A percentile compares a stretch with the other conserved stretches of the same genome.
phyloP scores from a whole-genome alignment of 805 yeast genomes.

The Jamesozyma rosinii region DNA sequence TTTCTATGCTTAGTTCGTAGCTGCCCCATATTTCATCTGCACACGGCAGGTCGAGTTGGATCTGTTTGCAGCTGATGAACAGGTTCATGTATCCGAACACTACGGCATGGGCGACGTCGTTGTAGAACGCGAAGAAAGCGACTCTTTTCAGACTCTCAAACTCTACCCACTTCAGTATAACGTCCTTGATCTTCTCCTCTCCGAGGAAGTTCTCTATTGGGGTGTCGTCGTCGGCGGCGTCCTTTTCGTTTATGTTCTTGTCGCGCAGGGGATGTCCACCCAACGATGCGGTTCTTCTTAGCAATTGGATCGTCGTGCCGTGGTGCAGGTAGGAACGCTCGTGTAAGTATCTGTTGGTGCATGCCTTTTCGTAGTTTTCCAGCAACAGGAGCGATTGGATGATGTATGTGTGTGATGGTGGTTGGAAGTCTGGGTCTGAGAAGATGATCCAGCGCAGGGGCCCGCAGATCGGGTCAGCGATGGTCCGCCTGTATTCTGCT shows the following conservation, averaged over 20 bases:
- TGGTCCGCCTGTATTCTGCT: constrained; percentile 17
- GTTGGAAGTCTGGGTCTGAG: constrained; percentile 58
- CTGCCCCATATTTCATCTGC: constrained; percentile 52
- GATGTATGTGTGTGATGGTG: constrained; percentile 71
- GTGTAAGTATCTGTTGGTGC: constrained; percentile 57
- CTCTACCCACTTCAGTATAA: constrained; percentile 54
- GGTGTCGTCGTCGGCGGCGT: neutral
- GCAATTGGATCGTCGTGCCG: constrained; percentile 72
- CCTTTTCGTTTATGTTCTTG: constrained; percentile 3
- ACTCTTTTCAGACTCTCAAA: constrained; percentile 69
- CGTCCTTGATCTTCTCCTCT: constrained; percentile 19
- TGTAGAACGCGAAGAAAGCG: constrained; percentile 71
- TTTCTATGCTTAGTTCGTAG: constrained; percentile 21
- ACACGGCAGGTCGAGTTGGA: constrained; percentile 54
- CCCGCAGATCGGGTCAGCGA: constrained; percentile 31
- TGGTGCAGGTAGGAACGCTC: constrained; percentile 82
- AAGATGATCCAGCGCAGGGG: constrained; percentile 64
- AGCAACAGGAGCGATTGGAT: constrained; percentile 62
- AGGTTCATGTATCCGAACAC: constrained; percentile 64
- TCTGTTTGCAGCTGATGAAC: constrained; percentile 46
- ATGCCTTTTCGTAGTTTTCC: constrained; percentile 74
- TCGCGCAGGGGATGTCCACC: constrained; percentile 55
- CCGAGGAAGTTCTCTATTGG: neutral
- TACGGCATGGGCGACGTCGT: constrained; percentile 71
- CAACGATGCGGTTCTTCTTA: constrained; percentile 65